Base-by-base conservation (phyloP, 1,284 basidiomycete genomes). In the Cryptococcus sp. region DNA sequence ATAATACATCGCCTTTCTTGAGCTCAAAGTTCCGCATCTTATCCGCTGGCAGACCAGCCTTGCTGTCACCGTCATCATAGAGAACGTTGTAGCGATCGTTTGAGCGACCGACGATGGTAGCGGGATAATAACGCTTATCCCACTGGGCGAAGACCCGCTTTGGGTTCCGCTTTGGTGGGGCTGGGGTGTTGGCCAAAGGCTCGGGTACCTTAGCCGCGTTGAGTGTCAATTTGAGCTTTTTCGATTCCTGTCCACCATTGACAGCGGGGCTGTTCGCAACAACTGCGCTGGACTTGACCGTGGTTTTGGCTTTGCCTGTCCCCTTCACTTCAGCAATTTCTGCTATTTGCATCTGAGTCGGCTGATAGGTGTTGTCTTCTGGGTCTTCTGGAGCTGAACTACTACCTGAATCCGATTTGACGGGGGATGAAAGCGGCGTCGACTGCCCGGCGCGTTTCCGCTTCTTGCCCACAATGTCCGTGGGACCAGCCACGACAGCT, bases 281-380 rank as follows among this genome's bases (percentile, higher is more conserved):
- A 8, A 50, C 41, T 25, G 5, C 20, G 17, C 20, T 41, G 4
- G 15, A 39, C 23, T 52, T 61, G 19, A 47, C 25, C 15, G n/a
- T 19, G 35, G 25, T 19, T 17, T 50, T 50, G 16, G 31, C 35
- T 20, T 53, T 53, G 10, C 31, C 51, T 19, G 45, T 52, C 7
- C 25, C 50, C 16, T 52, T 1, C 7, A 45, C n/a, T 20, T 22
- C 31, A 20, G 35, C 15, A 42, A 16, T 19, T 15, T 38, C 46
- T 23, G 17, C 4, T 6, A n/a, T 38, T 16, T 7, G n/a, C 47
- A 48, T 50, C 11, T 38, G 20, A n/a, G 25, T 44, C 13, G 64
- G 66, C 11, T 58, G 62, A 39, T 63, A 70, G 0, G 66, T 56
- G 35, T 56, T 57, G 44, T 70, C 69, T 16, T 65, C 66, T 13